Percentiles rank a stretch among this genome's conserved stretches.
Evolutionary conservation across 345 rosid genomes (phyloP).

Genomic region (Lumnitzera racemosa): DNA sequence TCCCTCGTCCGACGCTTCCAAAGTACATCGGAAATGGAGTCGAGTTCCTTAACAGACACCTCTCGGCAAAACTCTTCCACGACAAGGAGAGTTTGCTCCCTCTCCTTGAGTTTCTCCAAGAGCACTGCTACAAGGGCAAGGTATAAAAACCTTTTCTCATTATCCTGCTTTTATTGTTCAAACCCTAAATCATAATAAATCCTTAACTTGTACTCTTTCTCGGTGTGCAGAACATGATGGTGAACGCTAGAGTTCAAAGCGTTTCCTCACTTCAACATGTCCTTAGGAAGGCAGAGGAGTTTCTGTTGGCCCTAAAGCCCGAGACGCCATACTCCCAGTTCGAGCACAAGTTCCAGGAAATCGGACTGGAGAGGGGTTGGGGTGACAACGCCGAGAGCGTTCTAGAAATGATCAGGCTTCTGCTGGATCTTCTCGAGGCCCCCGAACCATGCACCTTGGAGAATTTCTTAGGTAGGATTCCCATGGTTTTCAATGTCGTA

Average conservation of each 20-base stretch:
- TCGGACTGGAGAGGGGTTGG: slow-evolving; percentile 96
- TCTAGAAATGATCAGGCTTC: slow-evolving; percentile 81
- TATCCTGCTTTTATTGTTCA: neutral
- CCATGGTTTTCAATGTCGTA: slow-evolving; percentile 95
- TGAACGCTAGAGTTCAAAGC: slow-evolving; percentile 68
- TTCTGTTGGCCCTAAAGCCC: slow-evolving; percentile 36
- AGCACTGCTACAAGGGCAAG: slow-evolving; percentile 47
- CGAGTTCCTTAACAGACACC: slow-evolving; percentile 96
- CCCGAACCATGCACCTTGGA: slow-evolving; percentile 96
- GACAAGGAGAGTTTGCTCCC: slow-evolving; percentile 52
- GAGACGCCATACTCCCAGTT: slow-evolving; percentile 57
- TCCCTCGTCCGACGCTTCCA: slow-evolving; percentile 86
- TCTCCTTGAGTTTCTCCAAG: slow-evolving; percentile 40
- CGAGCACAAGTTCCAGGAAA: slow-evolving; percentile 80
- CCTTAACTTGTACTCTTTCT: neutral
- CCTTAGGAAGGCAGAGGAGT: slow-evolving; percentile 89
- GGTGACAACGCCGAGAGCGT: slow-evolving; percentile 81
- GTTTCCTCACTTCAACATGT: slow-evolving; percentile 60
- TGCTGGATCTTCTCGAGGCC: slow-evolving; percentile 93
- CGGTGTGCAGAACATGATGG: slow-evolving; percentile 64
- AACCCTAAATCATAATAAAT: too few relatives aligned
- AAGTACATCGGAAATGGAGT: slow-evolving; percentile 93
- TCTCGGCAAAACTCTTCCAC: slow-evolving; percentile 49
- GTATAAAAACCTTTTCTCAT: slow-evolving; percentile 9
- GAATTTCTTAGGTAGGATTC: slow-evolving; percentile 79